Evolutionary conservation across 2,329 filamentous ascomycete genomes (phyloP).

Genomic region (Hymenoscyphus repandus): DNA sequence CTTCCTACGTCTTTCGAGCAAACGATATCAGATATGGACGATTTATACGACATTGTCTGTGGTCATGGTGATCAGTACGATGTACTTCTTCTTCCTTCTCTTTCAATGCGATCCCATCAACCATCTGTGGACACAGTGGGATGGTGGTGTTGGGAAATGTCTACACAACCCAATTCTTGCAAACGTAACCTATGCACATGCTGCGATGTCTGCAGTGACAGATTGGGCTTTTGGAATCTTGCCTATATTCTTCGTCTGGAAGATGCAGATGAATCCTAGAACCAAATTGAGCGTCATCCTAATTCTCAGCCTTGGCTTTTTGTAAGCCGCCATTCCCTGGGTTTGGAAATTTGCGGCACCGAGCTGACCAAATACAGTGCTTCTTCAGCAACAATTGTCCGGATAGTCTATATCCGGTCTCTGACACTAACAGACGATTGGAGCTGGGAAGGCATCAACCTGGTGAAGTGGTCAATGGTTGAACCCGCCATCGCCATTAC

Average conservation of each 20-base stretch:
- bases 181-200: constrained; percentile 30
- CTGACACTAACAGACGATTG: constrained; percentile 35
- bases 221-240: constrained; percentile 30
- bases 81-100: constrained; percentile 29
- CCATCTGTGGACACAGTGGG: constrained; percentile 35
- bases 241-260: constrained; percentile 28
- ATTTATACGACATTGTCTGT: constrained; percentile 21
- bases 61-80: constrained; percentile 22
- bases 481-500: constrained; percentile 38
- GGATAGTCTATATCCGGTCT: constrained; percentile 38
- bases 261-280: constrained; percentile 26
- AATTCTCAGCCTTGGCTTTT: constrained; percentile 33
- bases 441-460: constrained; percentile 37
- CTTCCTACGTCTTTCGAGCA: constrained; percentile 26
- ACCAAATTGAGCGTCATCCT: constrained; percentile 32
- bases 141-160: constrained; percentile 28
- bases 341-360: no score
- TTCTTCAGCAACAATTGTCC: constrained; percentile 38
- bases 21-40: constrained; percentile 22
- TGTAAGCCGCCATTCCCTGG: constrained; percentile 31
- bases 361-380: constrained; percentile 27
- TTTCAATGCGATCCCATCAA: constrained; percentile 27
- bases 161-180: constrained; percentile 23
- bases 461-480: constrained; percentile 41
- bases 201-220: constrained; percentile 24